Evolutionary conservation across 768 basidiomycete species (phyloP).

Genomic region (Hygrocybe coccinea): DNA sequence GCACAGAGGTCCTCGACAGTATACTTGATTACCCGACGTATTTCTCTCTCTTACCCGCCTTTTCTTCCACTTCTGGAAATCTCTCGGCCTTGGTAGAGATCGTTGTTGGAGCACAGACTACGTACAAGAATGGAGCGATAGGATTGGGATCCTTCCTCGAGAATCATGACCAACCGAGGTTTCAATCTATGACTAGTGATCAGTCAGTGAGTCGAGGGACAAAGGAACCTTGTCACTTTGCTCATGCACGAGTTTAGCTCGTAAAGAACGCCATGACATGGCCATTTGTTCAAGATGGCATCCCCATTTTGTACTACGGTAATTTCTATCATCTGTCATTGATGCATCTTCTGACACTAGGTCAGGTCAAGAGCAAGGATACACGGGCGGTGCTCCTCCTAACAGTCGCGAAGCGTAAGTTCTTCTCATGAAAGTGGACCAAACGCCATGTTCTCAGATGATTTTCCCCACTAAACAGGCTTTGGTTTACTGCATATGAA

Average conservation of each 20-base stretch:
- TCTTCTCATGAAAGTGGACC: neutral
- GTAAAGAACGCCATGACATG: constrained; percentile 57
- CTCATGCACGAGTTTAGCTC: constrained; percentile 16
- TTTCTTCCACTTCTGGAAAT: constrained; percentile 51
- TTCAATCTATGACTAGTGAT: constrained; percentile 46
- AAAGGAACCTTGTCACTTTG: neutral
- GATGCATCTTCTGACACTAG: neutral
- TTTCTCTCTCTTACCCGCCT: constrained; percentile 46
- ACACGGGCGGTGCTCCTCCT: constrained; percentile 52
- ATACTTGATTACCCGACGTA: constrained; percentile 61
- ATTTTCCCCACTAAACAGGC: constrained; percentile 26
- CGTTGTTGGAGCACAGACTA: constrained; percentile 36
- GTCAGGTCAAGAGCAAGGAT: constrained; percentile 56
- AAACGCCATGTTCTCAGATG: neutral
- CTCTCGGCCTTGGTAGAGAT: constrained; percentile 31
- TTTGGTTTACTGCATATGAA: constrained; percentile 56
- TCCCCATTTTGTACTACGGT: constrained; percentile 69
- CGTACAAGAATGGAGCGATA: constrained; percentile 35
- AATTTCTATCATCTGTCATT: neutral
- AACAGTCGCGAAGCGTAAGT: constrained; percentile 57
- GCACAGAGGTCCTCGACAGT: constrained; percentile 47
- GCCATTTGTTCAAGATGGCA: constrained; percentile 62
- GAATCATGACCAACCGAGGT: constrained; percentile 65
- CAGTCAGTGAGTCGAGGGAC: constrained; percentile 33
- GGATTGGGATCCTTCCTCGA: constrained; percentile 64